A percentile compares a stretch with the other conserved stretches of the same genome.
Evolutionary conservation across 106 monocot genomes (phyloP).

Genomic region (Xerophyta viscosa): DNA sequence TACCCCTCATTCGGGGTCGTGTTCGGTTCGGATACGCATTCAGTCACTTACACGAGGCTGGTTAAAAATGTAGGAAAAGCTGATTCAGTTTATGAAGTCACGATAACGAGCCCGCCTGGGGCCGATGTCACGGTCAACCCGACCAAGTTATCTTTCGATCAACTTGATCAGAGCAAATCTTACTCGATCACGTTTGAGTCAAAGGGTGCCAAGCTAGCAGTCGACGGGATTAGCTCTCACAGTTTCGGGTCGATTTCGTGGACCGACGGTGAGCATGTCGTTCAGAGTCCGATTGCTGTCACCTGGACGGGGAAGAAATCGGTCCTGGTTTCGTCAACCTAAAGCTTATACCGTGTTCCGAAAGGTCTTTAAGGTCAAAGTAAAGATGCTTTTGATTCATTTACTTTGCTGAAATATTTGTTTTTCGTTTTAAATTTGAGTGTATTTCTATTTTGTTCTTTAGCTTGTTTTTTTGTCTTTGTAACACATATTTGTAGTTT

Average conservation of each 20-base stretch:
- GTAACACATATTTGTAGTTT: too few species aligned
- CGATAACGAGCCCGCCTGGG: conserved; percentile 26
- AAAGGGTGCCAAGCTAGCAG: background rate
- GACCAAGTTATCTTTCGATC: conserved; percentile 43
- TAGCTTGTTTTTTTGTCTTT: too few species aligned
- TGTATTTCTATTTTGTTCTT: too few species aligned
- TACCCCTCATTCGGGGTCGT: conserved; percentile 63
- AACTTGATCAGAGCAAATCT: conserved; percentile 21
- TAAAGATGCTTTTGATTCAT: too few species aligned
- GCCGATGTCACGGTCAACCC: conserved; percentile 51
- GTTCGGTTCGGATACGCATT: conserved; percentile 12
- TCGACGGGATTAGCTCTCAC: background rate
- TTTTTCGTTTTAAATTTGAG: too few species aligned
- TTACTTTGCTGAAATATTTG: too few species aligned
- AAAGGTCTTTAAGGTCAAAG: too few species aligned
- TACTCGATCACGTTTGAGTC: conserved; percentile 41
- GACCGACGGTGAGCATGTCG: conserved; percentile 58
- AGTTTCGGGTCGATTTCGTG: conserved; percentile 62
- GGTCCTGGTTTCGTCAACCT: too few species aligned
- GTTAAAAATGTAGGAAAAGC: conserved; percentile 54
- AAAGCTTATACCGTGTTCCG: too few species aligned
- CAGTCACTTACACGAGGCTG: conserved; percentile 29
- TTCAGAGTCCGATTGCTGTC: conserved; percentile 69
- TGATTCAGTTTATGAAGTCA: conserved; percentile 30
- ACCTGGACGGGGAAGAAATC: too few species aligned